A percentile compares a stretch with the other conserved stretches of the same genome.
Evolutionary conservation across 345 rosid genomes (phyloP).

Genomic region (Populus davidiana): DNA sequence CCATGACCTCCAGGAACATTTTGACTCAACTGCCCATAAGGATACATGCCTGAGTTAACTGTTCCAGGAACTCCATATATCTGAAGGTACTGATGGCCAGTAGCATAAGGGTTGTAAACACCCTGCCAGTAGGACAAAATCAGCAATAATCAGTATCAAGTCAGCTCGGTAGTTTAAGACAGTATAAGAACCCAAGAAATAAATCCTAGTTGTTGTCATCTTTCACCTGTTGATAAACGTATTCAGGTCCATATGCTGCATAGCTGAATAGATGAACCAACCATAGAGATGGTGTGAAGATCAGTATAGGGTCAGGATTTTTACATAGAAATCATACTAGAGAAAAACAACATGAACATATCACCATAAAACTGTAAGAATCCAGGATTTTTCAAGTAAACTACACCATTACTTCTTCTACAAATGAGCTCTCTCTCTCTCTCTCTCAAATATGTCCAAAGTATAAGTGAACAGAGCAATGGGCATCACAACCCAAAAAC

Average conservation of each 20-base stretch:
- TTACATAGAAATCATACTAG: slow-evolving; percentile 2
- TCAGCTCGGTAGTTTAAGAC: background rate
- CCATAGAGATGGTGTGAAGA: slow-evolving; percentile 4
- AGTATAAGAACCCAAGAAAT: background rate
- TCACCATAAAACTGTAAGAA: slow-evolving; percentile 4
- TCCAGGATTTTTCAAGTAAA: slow-evolving; percentile 4
- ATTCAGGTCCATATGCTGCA: slow-evolving; percentile 73
- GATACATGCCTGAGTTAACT: slow-evolving; percentile 55
- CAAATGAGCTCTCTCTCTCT: slow-evolving; percentile 10
- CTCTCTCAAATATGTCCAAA: slow-evolving; percentile 1
- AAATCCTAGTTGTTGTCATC: background rate
- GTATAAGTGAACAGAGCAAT: slow-evolving; percentile 10
- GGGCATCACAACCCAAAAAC: slow-evolving; percentile 22
- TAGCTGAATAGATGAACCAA: slow-evolving; percentile 48
- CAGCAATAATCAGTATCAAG: slow-evolving; percentile 4
- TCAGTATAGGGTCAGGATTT: slow-evolving; percentile 1
- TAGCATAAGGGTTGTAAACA: slow-evolving; percentile 57
- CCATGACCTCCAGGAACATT: slow-evolving; percentile 61
- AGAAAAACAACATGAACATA: slow-evolving; percentile 1
- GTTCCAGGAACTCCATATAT: slow-evolving; percentile 75
- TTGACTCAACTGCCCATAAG: slow-evolving; percentile 69
- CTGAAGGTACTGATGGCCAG: slow-evolving; percentile 79
- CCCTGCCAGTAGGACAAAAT: slow-evolving; percentile 43
- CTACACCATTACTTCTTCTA: slow-evolving; percentile 14
- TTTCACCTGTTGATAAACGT: slow-evolving; percentile 74